Percentiles rank a stretch among this genome's conserved stretches.
These are phyloP conservation scores for Leishmania braziliensis DNA, from an alignment of 208 protist genomes.

Conservation along the genomic window DNA sequence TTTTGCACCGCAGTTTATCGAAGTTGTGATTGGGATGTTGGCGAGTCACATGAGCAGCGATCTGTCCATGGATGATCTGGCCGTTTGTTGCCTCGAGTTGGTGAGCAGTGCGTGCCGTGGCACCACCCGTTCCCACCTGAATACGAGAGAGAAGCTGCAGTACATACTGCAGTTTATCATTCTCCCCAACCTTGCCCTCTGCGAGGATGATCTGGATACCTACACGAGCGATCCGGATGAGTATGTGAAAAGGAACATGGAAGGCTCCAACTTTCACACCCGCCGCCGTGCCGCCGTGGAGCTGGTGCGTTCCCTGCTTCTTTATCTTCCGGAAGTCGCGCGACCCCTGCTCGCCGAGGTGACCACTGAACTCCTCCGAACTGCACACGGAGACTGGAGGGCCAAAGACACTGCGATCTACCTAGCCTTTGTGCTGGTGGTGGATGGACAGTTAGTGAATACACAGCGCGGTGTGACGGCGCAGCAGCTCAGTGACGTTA, in stretches of 20 bases:
- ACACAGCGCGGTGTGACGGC: slow-evolving; percentile 52
- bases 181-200: slow-evolving; percentile 93
- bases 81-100: slow-evolving; percentile 89
- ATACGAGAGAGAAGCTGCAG: slow-evolving; percentile 61
- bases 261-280: slow-evolving; percentile 95
- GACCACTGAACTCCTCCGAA: slow-evolving; percentile 58
- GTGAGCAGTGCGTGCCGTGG: slow-evolving; percentile 85
- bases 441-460: slow-evolving; percentile 73
- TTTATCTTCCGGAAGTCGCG: slow-evolving; percentile 63
- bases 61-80: slow-evolving; percentile 80
- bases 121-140: slow-evolving; percentile 81
- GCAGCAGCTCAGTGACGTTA: slow-evolving; percentile 65
- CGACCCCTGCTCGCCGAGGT: slow-evolving; percentile 64
- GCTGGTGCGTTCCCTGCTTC: slow-evolving; percentile 89
- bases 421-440: slow-evolving; percentile 91
- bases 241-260: slow-evolving; percentile 97
- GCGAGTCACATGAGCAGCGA: slow-evolving; percentile 47
- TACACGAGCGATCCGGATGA: slow-evolving; percentile 95
- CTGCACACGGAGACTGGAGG: slow-evolving; percentile 82
- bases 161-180: slow-evolving; percentile 93
- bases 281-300: slow-evolving; percentile 91
- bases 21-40: slow-evolving; percentile 89
- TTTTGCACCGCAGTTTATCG: slow-evolving; percentile 84
- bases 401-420: slow-evolving; percentile 97
- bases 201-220: slow-evolving; percentile 91